These are phyloP conservation scores for Salix viminalis DNA, from an alignment of 345 rosid species.

Conservation along the genomic window DNA sequence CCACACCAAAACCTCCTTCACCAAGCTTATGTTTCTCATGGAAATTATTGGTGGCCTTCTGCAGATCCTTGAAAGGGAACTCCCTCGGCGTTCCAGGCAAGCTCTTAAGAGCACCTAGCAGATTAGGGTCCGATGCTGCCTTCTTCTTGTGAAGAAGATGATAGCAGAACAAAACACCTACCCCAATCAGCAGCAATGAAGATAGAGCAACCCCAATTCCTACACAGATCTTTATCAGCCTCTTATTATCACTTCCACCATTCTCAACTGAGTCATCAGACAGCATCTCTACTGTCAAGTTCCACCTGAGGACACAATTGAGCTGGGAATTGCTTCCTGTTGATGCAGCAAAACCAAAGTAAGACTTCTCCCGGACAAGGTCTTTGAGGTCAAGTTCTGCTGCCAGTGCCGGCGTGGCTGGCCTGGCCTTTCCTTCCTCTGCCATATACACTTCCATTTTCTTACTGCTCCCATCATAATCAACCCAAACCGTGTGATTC, in stretches of 20 bases:
- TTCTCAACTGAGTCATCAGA: not conserved
- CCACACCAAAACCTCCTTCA: slow-evolving; percentile 54
- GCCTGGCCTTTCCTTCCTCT: slow-evolving; percentile 24
- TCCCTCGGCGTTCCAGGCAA: slow-evolving; percentile 49
- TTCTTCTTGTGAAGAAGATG: slow-evolving; percentile 15
- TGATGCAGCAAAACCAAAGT: slow-evolving; percentile 55
- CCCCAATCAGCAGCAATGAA: slow-evolving; percentile 9
- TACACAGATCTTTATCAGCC: slow-evolving; percentile 20
- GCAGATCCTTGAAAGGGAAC: slow-evolving; percentile 43
- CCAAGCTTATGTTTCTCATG: slow-evolving; percentile 49
- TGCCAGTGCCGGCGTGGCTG: slow-evolving; percentile 24
- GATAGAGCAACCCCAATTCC: slow-evolving; percentile 26
- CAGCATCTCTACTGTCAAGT: slow-evolving; percentile 43
- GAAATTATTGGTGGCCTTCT: slow-evolving; percentile 57
- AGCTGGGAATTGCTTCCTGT: slow-evolving; percentile 40
- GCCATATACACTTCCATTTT: slow-evolving; percentile 36
- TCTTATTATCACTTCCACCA: not conserved
- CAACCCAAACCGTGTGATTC: slow-evolving; percentile 42
- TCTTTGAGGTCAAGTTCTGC: slow-evolving; percentile 34
- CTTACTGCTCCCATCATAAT: slow-evolving; percentile 38
- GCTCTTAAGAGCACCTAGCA: slow-evolving; percentile 44
- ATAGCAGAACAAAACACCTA: slow-evolving; percentile 4
- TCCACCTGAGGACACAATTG: slow-evolving; percentile 52
- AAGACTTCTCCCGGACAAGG: slow-evolving; percentile 33
- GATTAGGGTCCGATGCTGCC: slow-evolving; percentile 22